Evolutionary conservation across 441 rosid species (phyloP), one percentile per base, ranked within the genome.

Genomic region (Euphorbia celastroides): DNA sequence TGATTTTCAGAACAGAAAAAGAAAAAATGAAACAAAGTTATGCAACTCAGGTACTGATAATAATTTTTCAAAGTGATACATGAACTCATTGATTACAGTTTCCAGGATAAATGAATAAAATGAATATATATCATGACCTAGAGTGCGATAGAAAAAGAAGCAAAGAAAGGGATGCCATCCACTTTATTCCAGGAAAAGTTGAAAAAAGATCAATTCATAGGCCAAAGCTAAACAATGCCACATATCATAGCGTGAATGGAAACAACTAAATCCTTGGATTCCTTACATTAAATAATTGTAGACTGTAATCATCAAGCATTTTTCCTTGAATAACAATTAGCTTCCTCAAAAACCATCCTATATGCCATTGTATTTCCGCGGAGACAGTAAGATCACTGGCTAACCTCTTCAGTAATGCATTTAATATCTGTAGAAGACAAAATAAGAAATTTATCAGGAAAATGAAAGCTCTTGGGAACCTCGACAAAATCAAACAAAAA

Each of bases 321-420:
- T 59, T 72, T 73, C 77, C 82, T 68, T 76, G 79, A 57, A 71
- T 60, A 41, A 68, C 17, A 73, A 84, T 71, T 38, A 83, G 75
- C 70, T 82, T 82, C 69, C 38, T 66, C 72, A 88, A 48, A 65
- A 86, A 72, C 90, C 89, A 86, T 57, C 85, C 90, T 20, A 78
- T 70, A 68, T 84, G 82, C 88, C 78, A 77, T 65, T 72, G 75
- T 62, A 67, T 57, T 68, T 56, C 66, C 12, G 70, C 75, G 61
- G 83, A 62, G 22, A 41, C 64, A 38, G 80, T 74, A 44, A 83
- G 74, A 58, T 79, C 79, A 65, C 79, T 73, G 0, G 82, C 75
- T 69, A 84, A 67, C 78, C 79, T 70, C 72, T 73, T 83, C 77
- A 84, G 67, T 57, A 84, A 74, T 50, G 80, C 78, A 77, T 68